Evolutionary conservation across 768 basidiomycete species (phyloP).

Genomic region (Lenzites betulinus): DNA sequence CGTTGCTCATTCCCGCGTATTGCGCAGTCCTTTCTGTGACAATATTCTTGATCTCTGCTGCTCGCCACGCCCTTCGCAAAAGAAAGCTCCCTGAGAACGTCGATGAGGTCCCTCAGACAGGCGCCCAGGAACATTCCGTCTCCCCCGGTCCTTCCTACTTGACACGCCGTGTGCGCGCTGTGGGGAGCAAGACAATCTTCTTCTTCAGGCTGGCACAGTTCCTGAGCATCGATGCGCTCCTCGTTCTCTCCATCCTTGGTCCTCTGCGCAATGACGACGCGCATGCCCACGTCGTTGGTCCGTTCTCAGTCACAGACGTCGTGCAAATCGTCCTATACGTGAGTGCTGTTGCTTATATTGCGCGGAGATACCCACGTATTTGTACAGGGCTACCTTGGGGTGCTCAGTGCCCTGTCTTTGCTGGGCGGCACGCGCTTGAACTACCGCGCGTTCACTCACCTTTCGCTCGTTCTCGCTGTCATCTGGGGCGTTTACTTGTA

Average conservation of each 20-base stretch:
- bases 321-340: background rate
- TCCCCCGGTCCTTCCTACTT: background rate
- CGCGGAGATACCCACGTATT: background rate
- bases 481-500: conserved; percentile 40
- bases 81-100: background rate
- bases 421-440: conserved; percentile 29
- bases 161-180: background rate
- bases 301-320: background rate
- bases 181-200: background rate
- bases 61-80: background rate
- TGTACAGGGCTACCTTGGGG: conserved; percentile 36
- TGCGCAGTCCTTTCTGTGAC: background rate
- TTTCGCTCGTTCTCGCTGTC: conserved; percentile 35
- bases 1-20: background rate
- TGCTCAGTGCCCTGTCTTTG: conserved; percentile 35
- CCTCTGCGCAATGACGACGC: background rate
- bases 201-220: background rate
- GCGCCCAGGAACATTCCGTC: background rate
- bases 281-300: background rate
- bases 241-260: background rate
- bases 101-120: background rate
- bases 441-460: conserved; percentile 32
- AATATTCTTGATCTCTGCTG: background rate
- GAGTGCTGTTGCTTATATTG: background rate
- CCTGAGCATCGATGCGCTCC: background rate